Percentiles rank a stretch among this genome's conserved stretches.
These are phyloP conservation scores for Lachancea meyersii DNA, from an alignment of 805 yeast genomes.

Conservation along the genomic window DNA sequence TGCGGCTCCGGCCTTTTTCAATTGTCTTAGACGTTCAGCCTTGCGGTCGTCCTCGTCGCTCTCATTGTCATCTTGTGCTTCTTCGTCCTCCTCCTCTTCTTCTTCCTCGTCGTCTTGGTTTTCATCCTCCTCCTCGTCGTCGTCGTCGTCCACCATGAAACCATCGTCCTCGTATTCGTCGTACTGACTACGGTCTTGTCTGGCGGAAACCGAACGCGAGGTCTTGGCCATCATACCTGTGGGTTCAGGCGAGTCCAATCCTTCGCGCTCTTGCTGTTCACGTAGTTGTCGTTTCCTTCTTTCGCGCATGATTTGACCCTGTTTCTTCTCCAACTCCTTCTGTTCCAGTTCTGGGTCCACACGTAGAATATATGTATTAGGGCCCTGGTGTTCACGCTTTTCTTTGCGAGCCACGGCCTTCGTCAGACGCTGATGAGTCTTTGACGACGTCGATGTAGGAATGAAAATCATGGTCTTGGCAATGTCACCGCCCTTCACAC, in stretches of 20 bases:
- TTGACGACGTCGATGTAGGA: conserved; percentile 86
- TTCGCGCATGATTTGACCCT: conserved; percentile 55
- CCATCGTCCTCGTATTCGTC: conserved; percentile 33
- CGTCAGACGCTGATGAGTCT: conserved; percentile 74
- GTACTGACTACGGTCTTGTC: conserved; percentile 15
- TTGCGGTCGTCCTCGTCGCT: conserved; percentile 44
- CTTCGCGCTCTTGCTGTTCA: conserved; percentile 50
- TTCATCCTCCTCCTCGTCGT: conserved; percentile 26
- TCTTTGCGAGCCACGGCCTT: conserved; percentile 48
- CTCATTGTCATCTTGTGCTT: conserved; percentile 39
- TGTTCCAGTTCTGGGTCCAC: conserved; percentile 69
- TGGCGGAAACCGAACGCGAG: not conserved
- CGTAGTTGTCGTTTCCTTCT: conserved; percentile 57
- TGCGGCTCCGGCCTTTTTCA: conserved; percentile 51
- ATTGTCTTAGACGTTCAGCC: conserved; percentile 50
- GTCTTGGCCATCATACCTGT: not conserved
- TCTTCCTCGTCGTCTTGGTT: conserved; percentile 26
- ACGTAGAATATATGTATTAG: conserved; percentile 36
- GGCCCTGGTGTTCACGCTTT: conserved; percentile 32
- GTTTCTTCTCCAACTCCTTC: conserved; percentile 60
- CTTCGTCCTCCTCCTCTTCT: conserved; percentile 34
- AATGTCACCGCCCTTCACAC: conserved; percentile 58
- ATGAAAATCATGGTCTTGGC: conserved; percentile 64
- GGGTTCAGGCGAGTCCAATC: conserved; percentile 42
- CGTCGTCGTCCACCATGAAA: conserved; percentile 34